These are phyloP conservation scores for Gonapodya sp. DNA, from an alignment of 192 early-diverging fungal genomes.

Conservation along the genomic window DNA sequence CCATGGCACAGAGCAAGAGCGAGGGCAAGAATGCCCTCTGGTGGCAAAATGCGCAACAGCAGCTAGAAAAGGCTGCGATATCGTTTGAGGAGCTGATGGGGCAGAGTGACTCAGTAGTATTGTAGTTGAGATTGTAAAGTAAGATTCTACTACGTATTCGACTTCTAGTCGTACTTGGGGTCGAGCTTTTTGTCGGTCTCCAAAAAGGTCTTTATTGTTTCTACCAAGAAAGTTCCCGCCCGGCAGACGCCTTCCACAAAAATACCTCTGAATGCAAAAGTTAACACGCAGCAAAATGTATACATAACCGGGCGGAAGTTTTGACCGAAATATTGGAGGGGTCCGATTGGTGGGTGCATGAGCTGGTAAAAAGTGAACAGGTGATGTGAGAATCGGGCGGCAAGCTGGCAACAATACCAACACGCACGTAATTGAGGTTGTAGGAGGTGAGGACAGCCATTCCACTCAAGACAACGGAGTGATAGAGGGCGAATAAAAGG, in stretches of 20 bases:
- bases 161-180: not conserved
- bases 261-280: slow-evolving; percentile 21
- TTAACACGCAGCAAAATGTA: slow-evolving; percentile 25
- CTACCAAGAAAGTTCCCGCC: not conserved
- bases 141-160: too few species aligned
- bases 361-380: not conserved
- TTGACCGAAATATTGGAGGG: slow-evolving; percentile 24
- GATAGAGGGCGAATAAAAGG: slow-evolving; percentile 37
- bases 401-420: not conserved
- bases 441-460: slow-evolving; percentile 30
- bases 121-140: too few species aligned
- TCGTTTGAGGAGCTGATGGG: not conserved
- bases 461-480: slow-evolving; percentile 31
- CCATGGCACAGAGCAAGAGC: not conserved
- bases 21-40: not conserved
- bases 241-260: slow-evolving; percentile 21
- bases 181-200: not conserved
- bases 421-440: slow-evolving; percentile 41
- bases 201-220: not conserved
- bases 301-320: slow-evolving; percentile 32
- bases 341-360: slow-evolving; percentile 16
- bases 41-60: not conserved
- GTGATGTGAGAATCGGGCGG: not conserved
- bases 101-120: not conserved
- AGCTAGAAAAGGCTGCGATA: not conserved